A percentile compares a stretch with the other conserved stretches of the same genome.
phyloP scores from a whole-genome alignment of 257 asterid genomes.

The Gentiana macrophylla region DNA sequence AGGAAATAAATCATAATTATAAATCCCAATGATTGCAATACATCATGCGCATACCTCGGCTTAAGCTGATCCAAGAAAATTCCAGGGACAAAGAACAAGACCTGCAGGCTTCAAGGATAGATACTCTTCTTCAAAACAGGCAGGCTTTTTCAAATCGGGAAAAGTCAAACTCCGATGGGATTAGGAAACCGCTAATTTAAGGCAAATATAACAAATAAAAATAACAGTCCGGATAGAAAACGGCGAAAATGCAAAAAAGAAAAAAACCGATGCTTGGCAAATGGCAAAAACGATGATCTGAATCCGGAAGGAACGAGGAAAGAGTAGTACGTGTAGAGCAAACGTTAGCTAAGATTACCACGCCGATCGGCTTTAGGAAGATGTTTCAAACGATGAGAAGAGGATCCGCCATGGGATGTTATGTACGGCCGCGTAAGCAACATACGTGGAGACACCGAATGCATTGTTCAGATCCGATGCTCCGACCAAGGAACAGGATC shows the following conservation, averaged over 20 bases:
- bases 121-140: not conserved
- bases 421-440: slow-evolving; percentile 29
- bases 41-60: too few species aligned
- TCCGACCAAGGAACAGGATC: slow-evolving; percentile 23
- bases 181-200: not conserved
- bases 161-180: not conserved
- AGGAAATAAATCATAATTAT: too few species aligned
- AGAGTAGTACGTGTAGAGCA: slow-evolving; percentile 5
- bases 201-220: not conserved
- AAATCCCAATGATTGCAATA: too few species aligned
- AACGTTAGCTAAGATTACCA: slow-evolving; percentile 75
- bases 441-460: slow-evolving; percentile 60
- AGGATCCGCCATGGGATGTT: slow-evolving; percentile 38
- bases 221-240: slow-evolving; percentile 1
- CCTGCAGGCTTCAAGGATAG: not conserved
- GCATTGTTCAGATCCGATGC: slow-evolving; percentile 81
- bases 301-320: slow-evolving; percentile 5
- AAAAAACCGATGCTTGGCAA: not conserved
- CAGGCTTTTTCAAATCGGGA: not conserved
- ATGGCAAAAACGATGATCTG: slow-evolving; percentile 2
- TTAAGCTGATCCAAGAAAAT: not conserved
- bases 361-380: slow-evolving; percentile 57
- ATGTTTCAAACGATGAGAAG: slow-evolving; percentile 69
- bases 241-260: not conserved
- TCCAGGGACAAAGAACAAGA: too few species aligned